Percentiles rank a stretch among this genome's conserved stretches.
Evolutionary conservation across 495 filamentous ascomycete species (phyloP).

Genomic region (Penicillium paxilli): DNA sequence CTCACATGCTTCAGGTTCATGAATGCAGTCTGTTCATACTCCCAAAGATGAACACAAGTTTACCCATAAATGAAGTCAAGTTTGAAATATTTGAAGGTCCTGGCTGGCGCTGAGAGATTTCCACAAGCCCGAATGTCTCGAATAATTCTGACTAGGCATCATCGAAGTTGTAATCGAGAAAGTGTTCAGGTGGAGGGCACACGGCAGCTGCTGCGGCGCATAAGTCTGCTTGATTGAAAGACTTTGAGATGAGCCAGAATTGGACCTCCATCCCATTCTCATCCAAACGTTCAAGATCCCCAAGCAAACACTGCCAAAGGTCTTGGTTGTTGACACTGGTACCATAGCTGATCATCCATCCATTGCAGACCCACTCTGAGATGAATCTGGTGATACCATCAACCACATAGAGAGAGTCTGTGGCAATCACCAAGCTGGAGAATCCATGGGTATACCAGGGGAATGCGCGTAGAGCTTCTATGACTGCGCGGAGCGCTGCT

Average conservation of each 20-base stretch:
- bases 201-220: no score
- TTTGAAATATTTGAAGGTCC: no score
- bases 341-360: constrained; percentile 29
- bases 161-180: no score
- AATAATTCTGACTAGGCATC: no score
- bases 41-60: no score
- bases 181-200: no score
- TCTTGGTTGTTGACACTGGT: constrained; percentile 37
- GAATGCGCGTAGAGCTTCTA: constrained; percentile 32
- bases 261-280: constrained; percentile 23
- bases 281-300: constrained; percentile 14
- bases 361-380: constrained; percentile 15
- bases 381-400: constrained; percentile 31
- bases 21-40: no score
- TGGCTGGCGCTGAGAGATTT: no score
- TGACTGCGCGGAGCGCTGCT: constrained; percentile 42
- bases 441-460: constrained; percentile 6
- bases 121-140: no score
- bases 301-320: constrained; percentile 32
- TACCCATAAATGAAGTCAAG: no score
- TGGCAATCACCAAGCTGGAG: constrained; percentile 34
- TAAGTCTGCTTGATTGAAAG: no score
- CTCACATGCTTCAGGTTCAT: no score
- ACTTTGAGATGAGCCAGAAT: constrained; percentile 25
- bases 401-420: constrained; percentile 38